Evolutionary conservation across 192 early-diverging fungal genomes (phyloP).

Genomic region (Coemansia sp.): DNA sequence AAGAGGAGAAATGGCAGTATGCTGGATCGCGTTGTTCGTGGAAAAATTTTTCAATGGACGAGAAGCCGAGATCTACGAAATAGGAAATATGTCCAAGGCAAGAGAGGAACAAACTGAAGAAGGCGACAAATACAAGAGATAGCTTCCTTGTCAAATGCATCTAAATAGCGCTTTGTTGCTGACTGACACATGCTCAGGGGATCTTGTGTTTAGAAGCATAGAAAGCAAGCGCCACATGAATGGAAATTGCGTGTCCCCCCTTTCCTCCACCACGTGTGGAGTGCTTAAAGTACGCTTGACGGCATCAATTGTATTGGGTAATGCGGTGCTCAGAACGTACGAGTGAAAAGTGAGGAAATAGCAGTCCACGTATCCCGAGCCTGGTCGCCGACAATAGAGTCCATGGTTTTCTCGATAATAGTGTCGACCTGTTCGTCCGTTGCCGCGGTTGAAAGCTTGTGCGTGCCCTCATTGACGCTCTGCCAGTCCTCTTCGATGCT

Average conservation of each 20-base stretch:
- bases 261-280: not conserved
- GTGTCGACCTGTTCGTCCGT: conserved; percentile 9
- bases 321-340: conserved; percentile 4
- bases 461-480: conserved; percentile 33
- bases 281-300: conserved; percentile 3
- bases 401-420: conserved; percentile 38
- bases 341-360: conserved; percentile 30
- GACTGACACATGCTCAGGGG: not conserved
- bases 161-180: not conserved
- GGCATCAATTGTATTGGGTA: not conserved
- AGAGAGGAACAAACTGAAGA: not conserved
- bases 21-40: not conserved
- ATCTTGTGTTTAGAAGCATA: not conserved
- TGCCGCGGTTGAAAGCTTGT: conserved; percentile 17
- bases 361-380: conserved; percentile 36
- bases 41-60: not conserved
- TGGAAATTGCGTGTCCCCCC: not conserved
- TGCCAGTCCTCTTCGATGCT: conserved; percentile 56
- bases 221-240: not conserved
- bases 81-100: not conserved
- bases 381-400: conserved; percentile 49
- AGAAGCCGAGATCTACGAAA: not conserved
- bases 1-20: not conserved
- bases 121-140: not conserved
- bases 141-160: not conserved